Percentiles rank a stretch among this genome's conserved stretches.
phyloP scores from a whole-genome alignment of 2,329 filamentous ascomycete genomes.

The Apiospora phragmitis region DNA sequence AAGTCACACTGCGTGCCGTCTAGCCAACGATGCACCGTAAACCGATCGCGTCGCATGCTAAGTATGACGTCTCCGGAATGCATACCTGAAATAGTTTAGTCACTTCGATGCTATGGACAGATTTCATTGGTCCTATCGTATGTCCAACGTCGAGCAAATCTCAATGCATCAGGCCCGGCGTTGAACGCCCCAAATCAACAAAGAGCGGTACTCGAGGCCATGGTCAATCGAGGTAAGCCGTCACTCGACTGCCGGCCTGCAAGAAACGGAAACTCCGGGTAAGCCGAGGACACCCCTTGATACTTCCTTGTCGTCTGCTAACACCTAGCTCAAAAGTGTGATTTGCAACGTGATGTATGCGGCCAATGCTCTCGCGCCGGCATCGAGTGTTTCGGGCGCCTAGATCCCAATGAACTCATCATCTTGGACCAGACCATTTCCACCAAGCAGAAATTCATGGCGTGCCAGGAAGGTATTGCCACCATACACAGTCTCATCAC shows the following conservation, averaged over 20 bases:
- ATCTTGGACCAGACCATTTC: constrained; percentile 25
- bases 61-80: constrained; percentile 2
- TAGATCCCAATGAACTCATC: constrained; percentile 23
- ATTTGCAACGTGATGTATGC: constrained; percentile 20
- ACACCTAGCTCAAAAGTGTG: constrained; percentile 18
- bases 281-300: background rate
- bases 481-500: background rate
- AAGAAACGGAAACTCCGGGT: constrained; percentile 26
- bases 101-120: background rate
- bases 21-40: background rate
- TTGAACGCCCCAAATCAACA: background rate
- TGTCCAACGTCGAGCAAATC: background rate
- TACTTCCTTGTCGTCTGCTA: background rate
- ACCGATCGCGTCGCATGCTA: background rate
- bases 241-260: constrained; percentile 27
- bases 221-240: constrained; percentile 24
- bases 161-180: background rate
- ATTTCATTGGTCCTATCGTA: background rate
- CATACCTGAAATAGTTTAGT: background rate
- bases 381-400: constrained; percentile 27
- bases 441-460: constrained; percentile 17
- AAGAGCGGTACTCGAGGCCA: no score
- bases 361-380: constrained; percentile 26
- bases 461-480: no score
- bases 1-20: background rate